A percentile compares a stretch with the other conserved stretches of the same genome.
Conservation (phyloP, 208 protist genomes). For the Angomonas deanei region DNA sequence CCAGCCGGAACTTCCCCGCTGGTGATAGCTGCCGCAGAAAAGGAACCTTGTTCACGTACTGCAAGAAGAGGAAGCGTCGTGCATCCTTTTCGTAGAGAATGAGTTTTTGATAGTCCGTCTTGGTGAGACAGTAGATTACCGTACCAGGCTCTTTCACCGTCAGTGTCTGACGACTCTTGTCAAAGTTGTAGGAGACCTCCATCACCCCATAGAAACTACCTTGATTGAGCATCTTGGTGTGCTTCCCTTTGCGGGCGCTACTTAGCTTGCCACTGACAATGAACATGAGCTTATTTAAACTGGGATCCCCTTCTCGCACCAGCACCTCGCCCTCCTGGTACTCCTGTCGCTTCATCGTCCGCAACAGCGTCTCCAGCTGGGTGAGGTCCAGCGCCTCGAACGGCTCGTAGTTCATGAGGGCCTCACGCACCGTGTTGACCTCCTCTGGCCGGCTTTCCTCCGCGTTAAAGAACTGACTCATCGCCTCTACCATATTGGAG, state of each 20-base stretch:
- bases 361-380: slow-evolving; percentile 57
- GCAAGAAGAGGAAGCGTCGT: slow-evolving; percentile 39
- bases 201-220: slow-evolving; percentile 46
- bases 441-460: slow-evolving; percentile 33
- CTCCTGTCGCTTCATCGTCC: slow-evolving; percentile 33
- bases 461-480: slow-evolving; percentile 21
- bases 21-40: slow-evolving; percentile 39
- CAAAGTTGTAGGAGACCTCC: slow-evolving; percentile 40
- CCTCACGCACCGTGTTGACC: slow-evolving; percentile 38
- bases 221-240: slow-evolving; percentile 19
- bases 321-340: slow-evolving; percentile 32
- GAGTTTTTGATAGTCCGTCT: slow-evolving; percentile 46
- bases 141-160: slow-evolving; percentile 22
- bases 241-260: slow-evolving; percentile 27
- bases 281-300: slow-evolving; percentile 38
- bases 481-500: slow-evolving; percentile 19
- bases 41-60: slow-evolving; percentile 40
- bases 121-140: slow-evolving; percentile 40
- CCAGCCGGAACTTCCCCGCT: slow-evolving; percentile 38
- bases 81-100: slow-evolving; percentile 44
- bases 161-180: slow-evolving; percentile 35
- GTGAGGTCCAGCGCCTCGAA: slow-evolving; percentile 57
- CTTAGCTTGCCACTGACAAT: slow-evolving; percentile 41
- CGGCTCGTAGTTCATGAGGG: slow-evolving; percentile 32
- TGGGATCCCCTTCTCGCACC: slow-evolving; percentile 29